These are phyloP conservation scores for Talaromyces rugulosus DNA, from an alignment of 2,329 filamentous ascomycete species.

Conservation along the genomic window DNA sequence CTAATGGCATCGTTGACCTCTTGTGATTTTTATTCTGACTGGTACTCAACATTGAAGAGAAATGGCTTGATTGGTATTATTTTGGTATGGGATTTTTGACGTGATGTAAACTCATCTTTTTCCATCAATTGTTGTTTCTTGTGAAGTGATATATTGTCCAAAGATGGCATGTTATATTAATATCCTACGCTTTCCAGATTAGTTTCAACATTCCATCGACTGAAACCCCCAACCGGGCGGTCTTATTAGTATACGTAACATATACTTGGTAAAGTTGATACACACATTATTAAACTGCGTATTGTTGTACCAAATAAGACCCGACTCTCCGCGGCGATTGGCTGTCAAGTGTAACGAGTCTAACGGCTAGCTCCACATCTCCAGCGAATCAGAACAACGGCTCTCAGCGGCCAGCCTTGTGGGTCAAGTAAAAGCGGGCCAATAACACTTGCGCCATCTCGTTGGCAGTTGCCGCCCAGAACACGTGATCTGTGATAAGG, in stretches of 20 bases:
- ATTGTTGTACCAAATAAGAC: not conserved
- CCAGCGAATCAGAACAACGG: not conserved
- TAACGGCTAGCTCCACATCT: not conserved
- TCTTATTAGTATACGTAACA: no score
- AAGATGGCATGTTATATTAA: not conserved
- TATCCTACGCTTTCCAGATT: not conserved
- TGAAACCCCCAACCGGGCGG: not conserved
- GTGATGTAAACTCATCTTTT: not conserved
- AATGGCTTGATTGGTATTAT: not conserved
- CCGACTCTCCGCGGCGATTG: not conserved
- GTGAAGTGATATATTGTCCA: not conserved
- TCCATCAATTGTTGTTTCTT: not conserved
- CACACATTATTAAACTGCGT: no score
- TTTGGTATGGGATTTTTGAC: not conserved
- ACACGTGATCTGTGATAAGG: not conserved
- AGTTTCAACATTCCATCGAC: not conserved
- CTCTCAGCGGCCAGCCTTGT: not conserved
- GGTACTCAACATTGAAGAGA: not conserved
- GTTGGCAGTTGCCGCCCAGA: not conserved
- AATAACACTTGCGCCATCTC: not conserved
- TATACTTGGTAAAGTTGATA: no score
- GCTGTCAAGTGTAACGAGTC: not conserved
- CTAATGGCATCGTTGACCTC: not conserved
- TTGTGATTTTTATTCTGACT: not conserved
- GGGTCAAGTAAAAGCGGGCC: not conserved